Conservation (phyloP, 2,329 filamentous ascomycete species). For the Pyrenophora seminiperda region DNA sequence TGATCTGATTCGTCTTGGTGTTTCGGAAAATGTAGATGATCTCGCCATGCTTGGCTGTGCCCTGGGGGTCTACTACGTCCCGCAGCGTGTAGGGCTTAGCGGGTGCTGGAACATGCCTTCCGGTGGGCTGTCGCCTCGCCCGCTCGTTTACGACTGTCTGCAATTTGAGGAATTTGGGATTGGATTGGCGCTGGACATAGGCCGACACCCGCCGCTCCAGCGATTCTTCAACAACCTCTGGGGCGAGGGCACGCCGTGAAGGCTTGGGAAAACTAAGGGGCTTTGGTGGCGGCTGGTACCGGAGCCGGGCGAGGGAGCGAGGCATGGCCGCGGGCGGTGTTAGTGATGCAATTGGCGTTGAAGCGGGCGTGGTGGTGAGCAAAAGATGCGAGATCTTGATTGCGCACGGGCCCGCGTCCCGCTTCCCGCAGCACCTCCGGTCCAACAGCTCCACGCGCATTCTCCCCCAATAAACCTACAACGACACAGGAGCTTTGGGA, state of each 20-base stretch:
- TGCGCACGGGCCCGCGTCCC: constrained; percentile 12
- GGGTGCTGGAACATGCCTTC: constrained; percentile 17
- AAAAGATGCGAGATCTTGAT: constrained; percentile 17
- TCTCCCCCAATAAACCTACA: not conserved
- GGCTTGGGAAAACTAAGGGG: constrained; percentile 24
- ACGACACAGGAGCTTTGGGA: not conserved
- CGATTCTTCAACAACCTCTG: constrained; percentile 6
- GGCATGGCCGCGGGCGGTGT: constrained; percentile 32
- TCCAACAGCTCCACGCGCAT: constrained; percentile 23
- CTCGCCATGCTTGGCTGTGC: constrained; percentile 54
- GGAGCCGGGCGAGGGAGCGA: constrained; percentile 36
- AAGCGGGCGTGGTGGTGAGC: not conserved
- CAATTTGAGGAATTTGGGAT: constrained; percentile 29
- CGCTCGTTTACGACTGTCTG: constrained; percentile 33
- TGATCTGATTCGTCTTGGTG: constrained; percentile 66
- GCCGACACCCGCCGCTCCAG: constrained; percentile 15
- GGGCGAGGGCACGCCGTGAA: constrained; percentile 3
- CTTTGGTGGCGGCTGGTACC: constrained; percentile 27
- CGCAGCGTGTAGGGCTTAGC: constrained; percentile 47
- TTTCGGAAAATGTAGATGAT: constrained; percentile 68
- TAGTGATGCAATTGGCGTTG: constrained; percentile 11
- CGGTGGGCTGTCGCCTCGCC: constrained; percentile 28
- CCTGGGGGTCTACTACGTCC: constrained; percentile 43
- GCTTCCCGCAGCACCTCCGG: constrained; percentile 18
- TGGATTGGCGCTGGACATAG: constrained; percentile 35